Base-by-base conservation (phyloP, 768 basidiomycete species). In the Mycena indigotica region DNA sequence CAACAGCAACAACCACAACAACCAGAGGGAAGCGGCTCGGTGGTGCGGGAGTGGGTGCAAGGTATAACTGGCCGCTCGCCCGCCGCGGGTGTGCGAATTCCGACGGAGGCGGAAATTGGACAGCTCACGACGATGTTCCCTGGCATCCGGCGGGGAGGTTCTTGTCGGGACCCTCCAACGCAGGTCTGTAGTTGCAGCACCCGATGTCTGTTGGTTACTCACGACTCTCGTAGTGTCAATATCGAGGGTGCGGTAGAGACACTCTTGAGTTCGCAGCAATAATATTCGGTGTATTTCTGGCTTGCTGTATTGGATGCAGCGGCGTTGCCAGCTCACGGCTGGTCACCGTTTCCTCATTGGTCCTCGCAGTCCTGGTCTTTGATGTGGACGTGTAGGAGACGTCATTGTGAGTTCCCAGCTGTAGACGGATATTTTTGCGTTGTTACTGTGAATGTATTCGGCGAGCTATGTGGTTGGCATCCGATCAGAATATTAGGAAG, bases 61-160 rank as follows among this genome's bases (percentile, higher is more conserved):
- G 89, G 90, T 62, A 71, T 93, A 63, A 90, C 89, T 2, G 89
- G 91, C 4, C 79, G 80, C 17, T 35, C 32, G 44, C 74, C 78
- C 19, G 78, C 75, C 46, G 70, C 82, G 28, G 84, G 85, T 21
- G 79, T 91, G 52, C 80, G 90, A 39, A 85, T 86, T 12, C 89
- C 92, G 1, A 80, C 80, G 24, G 89, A 93, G 30, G 76, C 82
- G 25, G 94, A 96, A 72, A 89, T 95, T 52, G 70, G 77, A 6
- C 85, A 90, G 46, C 65, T 95, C 53, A 82, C 83, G 45, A 79
- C 73, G 49, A 94, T 97, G 89, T 97, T 97, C 68, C 93, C 94
- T 21, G 84, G 89, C 67, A 67, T 91, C 26, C 81, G 83, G 32
- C 78, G n/a, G 92, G 48, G 88, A 91, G 50, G 80, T 84, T 23